Base-by-base conservation (phyloP, 108 stramenopile species). In the Mediolabrus comicus region DNA sequence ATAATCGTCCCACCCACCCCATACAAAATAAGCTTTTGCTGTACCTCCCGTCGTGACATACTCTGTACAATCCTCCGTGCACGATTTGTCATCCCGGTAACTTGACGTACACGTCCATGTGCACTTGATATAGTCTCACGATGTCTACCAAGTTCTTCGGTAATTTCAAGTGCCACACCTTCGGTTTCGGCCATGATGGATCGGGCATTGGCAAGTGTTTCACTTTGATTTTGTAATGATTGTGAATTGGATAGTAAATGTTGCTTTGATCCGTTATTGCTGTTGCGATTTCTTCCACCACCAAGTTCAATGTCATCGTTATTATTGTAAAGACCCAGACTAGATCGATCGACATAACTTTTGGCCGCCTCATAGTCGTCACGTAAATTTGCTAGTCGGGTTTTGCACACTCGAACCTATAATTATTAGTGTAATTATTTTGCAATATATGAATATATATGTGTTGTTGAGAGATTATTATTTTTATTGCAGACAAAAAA, bases 131-230 rank as follows among this genome's bases (percentile, higher is more conserved):
- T 92, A 25, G 94, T 97, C 59, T 97, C 97, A 24, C 98, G 74
- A 67, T 98, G 97, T 43, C 93, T 74, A 3, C 84, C 78, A 56
- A 98, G 72, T 77, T 98, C 97, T 35, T 86, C 81, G 6, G 96
- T 96, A 59, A 98, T 98, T 79, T 97, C 96, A 67, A 93, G 52
- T 5, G 96, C 98, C 0, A 96, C 92, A 38, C 87, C 88, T 57
- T 98, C 97, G 3, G 97, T 98, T 60, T 98, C 98, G 61, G 94
- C 89, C 89, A 98, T 85, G 32, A 92, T 88, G 35, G 92, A 74
- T 19, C 92, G 83, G 10, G 97, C 96, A 61, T 93, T 88, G 28
- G 89, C 92, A 49, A 98, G 63, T 55, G 92, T 94, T 14, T 89
- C 88, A 33, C 85, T 93, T 79, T 98, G 98, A 7, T 79, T 63